These are phyloP conservation scores for Candida silvicultrix DNA, from an alignment of 805 yeast species.

Conservation along the genomic window DNA sequence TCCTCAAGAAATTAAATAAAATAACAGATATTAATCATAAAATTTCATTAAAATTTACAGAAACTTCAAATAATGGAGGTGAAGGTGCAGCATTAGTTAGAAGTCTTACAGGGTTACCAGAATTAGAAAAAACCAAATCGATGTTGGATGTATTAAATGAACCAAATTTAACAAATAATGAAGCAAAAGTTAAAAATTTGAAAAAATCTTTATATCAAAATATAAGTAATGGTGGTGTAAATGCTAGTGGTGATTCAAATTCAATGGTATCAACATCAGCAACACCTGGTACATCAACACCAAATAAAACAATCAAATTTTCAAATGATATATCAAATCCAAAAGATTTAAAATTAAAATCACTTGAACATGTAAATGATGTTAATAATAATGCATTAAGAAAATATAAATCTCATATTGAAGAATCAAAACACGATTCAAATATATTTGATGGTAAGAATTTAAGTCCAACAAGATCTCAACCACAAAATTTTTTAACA, in stretches of 20 bases:
- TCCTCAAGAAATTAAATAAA: conserved; percentile 9
- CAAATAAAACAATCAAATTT: conserved; percentile 8
- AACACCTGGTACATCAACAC: neutral
- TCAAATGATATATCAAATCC: conserved; percentile 5
- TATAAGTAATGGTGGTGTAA: no score
- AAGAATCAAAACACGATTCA: neutral
- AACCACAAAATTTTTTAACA: conserved; percentile 2
- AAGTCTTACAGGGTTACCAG: conserved; percentile 32
- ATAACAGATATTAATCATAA: conserved; percentile 18
- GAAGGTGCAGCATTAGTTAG: conserved; percentile 35
- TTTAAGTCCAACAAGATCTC: conserved; percentile 10
- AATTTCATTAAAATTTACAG: conserved; percentile 18
- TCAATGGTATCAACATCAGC: neutral
- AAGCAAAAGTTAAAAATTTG: neutral
- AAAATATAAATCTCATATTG: conserved; percentile 7
- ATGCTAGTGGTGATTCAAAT: neutral
- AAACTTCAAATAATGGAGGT: conserved; percentile 29
- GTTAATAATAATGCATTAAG: conserved; percentile 1
- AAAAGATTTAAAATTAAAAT: conserved; percentile 1
- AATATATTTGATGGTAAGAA: neutral
- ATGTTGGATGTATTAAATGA: conserved; percentile 19
- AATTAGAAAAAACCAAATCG: conserved; percentile 15
- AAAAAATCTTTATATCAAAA: conserved; percentile 1
- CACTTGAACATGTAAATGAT: neutral
- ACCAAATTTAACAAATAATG: neutral